Evolutionary conservation across 495 filamentous ascomycete genomes (phyloP).

Genomic region (Xylaria nigripes): DNA sequence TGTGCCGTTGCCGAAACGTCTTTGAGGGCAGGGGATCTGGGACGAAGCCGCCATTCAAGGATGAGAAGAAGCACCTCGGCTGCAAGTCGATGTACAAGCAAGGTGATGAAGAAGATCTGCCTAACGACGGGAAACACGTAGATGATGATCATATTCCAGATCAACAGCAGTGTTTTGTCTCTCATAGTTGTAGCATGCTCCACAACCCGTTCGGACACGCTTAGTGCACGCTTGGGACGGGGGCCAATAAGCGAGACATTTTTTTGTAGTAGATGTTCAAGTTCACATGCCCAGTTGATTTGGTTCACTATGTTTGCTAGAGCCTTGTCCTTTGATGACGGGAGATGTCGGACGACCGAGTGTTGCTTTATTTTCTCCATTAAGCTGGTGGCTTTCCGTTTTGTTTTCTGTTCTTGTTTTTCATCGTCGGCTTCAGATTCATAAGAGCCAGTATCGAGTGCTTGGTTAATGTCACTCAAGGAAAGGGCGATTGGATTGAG

Average conservation of each 20-base stretch:
- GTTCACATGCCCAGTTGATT: constrained; percentile 90
- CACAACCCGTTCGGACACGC: constrained; percentile 90
- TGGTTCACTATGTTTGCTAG: constrained; percentile 83
- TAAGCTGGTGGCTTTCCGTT: constrained; percentile 48
- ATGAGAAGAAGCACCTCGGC: constrained; percentile 74
- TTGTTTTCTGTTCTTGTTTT: constrained; percentile 46
- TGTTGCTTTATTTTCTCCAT: constrained; percentile 89
- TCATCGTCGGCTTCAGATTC: constrained; percentile 57
- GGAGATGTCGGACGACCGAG: constrained; percentile 65
- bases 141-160: constrained; percentile 62
- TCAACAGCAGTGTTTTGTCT: constrained; percentile 59
- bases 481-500: constrained; percentile 81
- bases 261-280: constrained; percentile 72
- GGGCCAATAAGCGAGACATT: constrained; percentile 77
- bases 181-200: constrained; percentile 82
- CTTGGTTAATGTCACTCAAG: constrained; percentile 61
- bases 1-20: constrained; percentile 97
- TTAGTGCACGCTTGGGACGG: constrained; percentile 73
- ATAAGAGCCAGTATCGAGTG: constrained; percentile 24
- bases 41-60: constrained; percentile 79
- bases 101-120: constrained; percentile 60
- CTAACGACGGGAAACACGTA: constrained; percentile 76
- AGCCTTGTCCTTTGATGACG: constrained; percentile 73
- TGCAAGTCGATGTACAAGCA: constrained; percentile 71
- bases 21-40: constrained; percentile 77